Base-by-base conservation (phyloP, 1,284 basidiomycete genomes). In the Chalciporus piperatoides region DNA sequence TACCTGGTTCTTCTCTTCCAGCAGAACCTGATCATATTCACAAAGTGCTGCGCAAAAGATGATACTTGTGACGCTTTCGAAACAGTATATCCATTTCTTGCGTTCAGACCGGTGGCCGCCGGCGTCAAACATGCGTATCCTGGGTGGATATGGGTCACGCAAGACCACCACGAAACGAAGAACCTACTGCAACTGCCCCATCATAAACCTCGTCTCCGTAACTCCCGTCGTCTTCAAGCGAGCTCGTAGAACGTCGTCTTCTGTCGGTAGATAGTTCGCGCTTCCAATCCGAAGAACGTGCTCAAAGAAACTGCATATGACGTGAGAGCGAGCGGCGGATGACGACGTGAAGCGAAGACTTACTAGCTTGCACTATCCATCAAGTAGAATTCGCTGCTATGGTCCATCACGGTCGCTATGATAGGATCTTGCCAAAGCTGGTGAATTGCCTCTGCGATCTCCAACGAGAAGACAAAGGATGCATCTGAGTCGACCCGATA, bases 291-390 rank as follows among this genome's bases (percentile, higher is more conserved):
- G 81, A 37, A 81, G 71, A 6, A 94, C 86, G 53, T 94, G 84
- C 32, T 80, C 78, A 68, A 98, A 97, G 71, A 99, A 98, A 69
- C 91, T 93, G 52, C 7, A 46, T 11, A 30, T 6, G 2, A 7
- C 1, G 10, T 60, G 25, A 49, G 44, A 28, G 45, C 7, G 37
- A 44, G 38, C 0, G 3, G 51, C 38, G 40, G 24, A 12, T 21
- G 21, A 38, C 5, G n/a, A n/a, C 11, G 5, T 17, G 24, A 17
- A 32, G 12, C 0, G 2, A 6, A 21, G 81, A 23, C 88, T 64
- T 59, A 93, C 88, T 97, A 97, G 39, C 79, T 77, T 0, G 95
- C 95, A 43, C 85, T 93, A 69, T 98, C 96, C 95, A 97, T 98
- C 15, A 98, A 73, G 67, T 98, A 97, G 63, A 97, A 97, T 56